Conservation (phyloP, 2,329 filamentous ascomycete genomes). For the Colletotrichum musicola region DNA sequence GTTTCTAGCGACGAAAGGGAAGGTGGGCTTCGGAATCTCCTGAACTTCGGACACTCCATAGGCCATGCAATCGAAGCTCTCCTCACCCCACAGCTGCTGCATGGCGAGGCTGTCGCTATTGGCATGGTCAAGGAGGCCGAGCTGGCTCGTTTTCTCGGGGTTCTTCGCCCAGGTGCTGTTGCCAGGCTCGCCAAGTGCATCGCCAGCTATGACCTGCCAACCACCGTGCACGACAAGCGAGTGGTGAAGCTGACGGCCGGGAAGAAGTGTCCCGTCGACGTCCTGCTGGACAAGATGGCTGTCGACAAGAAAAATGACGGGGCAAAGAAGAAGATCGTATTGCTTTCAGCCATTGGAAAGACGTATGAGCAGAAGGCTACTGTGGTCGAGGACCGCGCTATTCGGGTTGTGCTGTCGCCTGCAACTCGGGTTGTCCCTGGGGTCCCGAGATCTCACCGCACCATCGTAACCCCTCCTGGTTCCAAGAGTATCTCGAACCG, state of each 20-base stretch:
- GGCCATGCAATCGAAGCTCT: slow-evolving; percentile 97
- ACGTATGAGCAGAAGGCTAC: slow-evolving; percentile 90
- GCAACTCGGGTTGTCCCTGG: slow-evolving; percentile 81
- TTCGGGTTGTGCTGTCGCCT: slow-evolving; percentile 85
- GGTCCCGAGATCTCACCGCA: slow-evolving; percentile 72
- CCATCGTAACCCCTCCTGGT: slow-evolving; percentile 88
- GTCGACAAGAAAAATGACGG: slow-evolving; percentile 99
- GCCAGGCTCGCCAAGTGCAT: slow-evolving; percentile 93
- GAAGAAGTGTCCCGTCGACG: slow-evolving; percentile 88
- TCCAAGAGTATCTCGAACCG: slow-evolving; percentile 99
- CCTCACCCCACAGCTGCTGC: slow-evolving; percentile 92
- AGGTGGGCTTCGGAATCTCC: slow-evolving; percentile 90
- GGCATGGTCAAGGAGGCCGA: slow-evolving; percentile 99
- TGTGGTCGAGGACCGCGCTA: slow-evolving; percentile 86
- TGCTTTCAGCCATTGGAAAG: slow-evolving; percentile 89
- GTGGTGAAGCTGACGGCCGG: slow-evolving; percentile 86
- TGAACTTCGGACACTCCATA: slow-evolving; percentile 98
- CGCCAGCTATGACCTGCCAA: slow-evolving; percentile 91
- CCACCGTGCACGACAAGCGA: slow-evolving; percentile 84
- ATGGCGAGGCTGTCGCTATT: slow-evolving; percentile 95
- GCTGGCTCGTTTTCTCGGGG: slow-evolving; percentile 87
- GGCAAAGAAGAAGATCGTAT: slow-evolving; percentile 93
- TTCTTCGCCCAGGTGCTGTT: slow-evolving; percentile 87
- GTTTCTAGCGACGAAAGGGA: slow-evolving; percentile 96
- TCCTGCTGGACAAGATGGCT: slow-evolving; percentile 91